Conservation (phyloP, 345 rosid genomes). For the Acer saccharum region DNA sequence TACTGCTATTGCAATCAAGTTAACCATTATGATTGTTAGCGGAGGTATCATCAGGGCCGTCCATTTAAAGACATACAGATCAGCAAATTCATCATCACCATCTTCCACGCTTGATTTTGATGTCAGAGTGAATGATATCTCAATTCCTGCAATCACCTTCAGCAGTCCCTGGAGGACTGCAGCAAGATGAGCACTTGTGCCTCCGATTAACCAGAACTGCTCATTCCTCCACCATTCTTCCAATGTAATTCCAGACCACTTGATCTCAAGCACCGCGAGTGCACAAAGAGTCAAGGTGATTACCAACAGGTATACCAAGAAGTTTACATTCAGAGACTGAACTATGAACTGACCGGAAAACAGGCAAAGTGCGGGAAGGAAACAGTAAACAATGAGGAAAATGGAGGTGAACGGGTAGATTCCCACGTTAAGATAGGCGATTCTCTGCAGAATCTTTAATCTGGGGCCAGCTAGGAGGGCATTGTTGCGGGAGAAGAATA, state of each 20-base stretch:
- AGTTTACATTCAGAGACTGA: slow-evolving; percentile 42
- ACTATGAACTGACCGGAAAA: slow-evolving; percentile 76
- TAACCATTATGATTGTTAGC: slow-evolving; percentile 67
- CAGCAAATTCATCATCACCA: slow-evolving; percentile 65
- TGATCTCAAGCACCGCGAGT: slow-evolving; percentile 74
- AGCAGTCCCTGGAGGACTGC: slow-evolving; percentile 86
- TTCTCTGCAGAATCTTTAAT: slow-evolving; percentile 66
- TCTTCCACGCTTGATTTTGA: slow-evolving; percentile 72
- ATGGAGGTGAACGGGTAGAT: slow-evolving; percentile 83
- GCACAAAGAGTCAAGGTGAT: slow-evolving; percentile 64
- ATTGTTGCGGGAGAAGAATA: slow-evolving; percentile 85
- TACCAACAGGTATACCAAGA: slow-evolving; percentile 60
- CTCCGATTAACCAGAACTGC: slow-evolving; percentile 89
- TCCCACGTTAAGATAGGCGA: slow-evolving; percentile 82
- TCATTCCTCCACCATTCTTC: slow-evolving; percentile 98
- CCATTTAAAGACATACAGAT: slow-evolving; percentile 78
- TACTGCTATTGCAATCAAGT: slow-evolving; percentile 69
- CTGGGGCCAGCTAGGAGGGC: slow-evolving; percentile 59
- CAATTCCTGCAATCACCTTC: slow-evolving; percentile 80
- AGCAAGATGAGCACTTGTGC: slow-evolving; percentile 83
- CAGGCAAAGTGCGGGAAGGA: slow-evolving; percentile 77
- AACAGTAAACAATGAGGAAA: slow-evolving; percentile 83
- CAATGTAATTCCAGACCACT: slow-evolving; percentile 71
- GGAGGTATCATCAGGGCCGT: slow-evolving; percentile 80
- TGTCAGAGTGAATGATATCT: slow-evolving; percentile 71